phyloP scores from a whole-genome alignment of 2,329 filamentous ascomycete species.

The Ascochyta viciae-villosae region DNA sequence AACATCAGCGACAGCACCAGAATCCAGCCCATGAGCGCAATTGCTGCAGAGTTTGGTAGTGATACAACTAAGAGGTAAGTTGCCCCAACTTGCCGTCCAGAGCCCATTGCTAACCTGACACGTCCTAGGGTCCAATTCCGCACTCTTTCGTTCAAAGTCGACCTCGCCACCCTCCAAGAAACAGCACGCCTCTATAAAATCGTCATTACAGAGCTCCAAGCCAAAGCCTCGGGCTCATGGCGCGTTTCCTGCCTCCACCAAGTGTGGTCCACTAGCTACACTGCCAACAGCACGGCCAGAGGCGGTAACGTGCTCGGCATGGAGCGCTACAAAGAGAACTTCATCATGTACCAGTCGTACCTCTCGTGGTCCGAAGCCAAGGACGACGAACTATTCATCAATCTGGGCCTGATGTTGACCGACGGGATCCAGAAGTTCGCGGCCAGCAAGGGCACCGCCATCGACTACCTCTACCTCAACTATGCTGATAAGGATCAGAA shows the following conservation, averaged over 20 bases:
- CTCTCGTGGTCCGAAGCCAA: constrained; percentile 21
- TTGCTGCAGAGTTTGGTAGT: constrained; percentile 22
- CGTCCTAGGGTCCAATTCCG: constrained; percentile 21
- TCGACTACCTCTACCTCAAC: constrained; percentile 33
- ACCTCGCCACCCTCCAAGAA: constrained; percentile 25
- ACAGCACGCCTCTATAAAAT: constrained; percentile 39
- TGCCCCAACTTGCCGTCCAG: not conserved
- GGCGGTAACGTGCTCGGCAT: constrained; percentile 52
- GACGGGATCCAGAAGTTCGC: constrained; percentile 15
- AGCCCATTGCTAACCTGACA: not conserved
- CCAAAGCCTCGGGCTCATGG: constrained; percentile 36
- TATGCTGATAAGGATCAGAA: constrained; percentile 31
- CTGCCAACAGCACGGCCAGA: constrained; percentile 27
- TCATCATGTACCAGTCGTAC: constrained; percentile 26
- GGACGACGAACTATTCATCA: constrained; percentile 16
- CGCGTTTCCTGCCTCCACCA: constrained; percentile 21
- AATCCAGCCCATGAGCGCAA: constrained; percentile 22
- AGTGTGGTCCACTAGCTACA: constrained; percentile 17
- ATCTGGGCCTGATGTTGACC: constrained; percentile 13
- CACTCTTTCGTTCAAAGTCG: constrained; percentile 33
- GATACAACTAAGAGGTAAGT: constrained; percentile 15
- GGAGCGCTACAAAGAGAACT: constrained; percentile 13
- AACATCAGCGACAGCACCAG: constrained; percentile 28
- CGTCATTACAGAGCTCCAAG: constrained; percentile 24
- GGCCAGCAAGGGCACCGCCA: not conserved